Evolutionary conservation across 163 green algal genomes (phyloP).

Genomic region (Chlorella variabilis): DNA sequence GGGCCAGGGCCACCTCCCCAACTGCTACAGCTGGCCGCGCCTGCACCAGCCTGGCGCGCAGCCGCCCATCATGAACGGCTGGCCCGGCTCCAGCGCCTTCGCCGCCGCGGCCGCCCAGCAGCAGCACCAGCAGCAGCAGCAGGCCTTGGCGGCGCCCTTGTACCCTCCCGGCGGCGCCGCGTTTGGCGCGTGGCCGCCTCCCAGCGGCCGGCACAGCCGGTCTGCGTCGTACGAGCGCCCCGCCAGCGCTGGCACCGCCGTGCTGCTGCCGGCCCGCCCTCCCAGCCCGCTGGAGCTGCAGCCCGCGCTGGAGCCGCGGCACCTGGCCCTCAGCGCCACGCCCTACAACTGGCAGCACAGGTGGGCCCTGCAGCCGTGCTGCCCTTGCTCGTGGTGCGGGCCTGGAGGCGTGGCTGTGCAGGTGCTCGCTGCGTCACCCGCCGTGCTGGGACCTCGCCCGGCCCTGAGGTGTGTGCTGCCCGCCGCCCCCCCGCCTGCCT

Average conservation of each 20-base stretch:
- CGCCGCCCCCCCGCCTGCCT: background rate
- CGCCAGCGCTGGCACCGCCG: background rate
- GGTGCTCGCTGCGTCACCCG: too few relatives aligned
- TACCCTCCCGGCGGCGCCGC: background rate
- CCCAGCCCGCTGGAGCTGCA: constrained; percentile 13
- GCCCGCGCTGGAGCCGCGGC: background rate
- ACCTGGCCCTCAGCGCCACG: constrained; percentile 7
- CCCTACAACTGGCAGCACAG: constrained; percentile 47
- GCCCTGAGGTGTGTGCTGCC: background rate
- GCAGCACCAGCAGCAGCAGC: constrained; percentile 2
- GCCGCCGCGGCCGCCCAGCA: background rate
- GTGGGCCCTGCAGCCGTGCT: background rate
- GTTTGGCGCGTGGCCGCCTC: background rate
- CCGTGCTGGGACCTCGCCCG: too few relatives aligned
- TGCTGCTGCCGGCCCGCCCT: background rate
- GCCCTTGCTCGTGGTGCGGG: too few relatives aligned
- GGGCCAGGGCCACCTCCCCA: background rate
- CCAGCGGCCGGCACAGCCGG: constrained; percentile 9
- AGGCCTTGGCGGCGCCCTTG: background rate
- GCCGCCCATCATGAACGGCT: background rate
- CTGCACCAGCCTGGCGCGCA: constrained; percentile 17
- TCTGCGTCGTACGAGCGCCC: background rate
- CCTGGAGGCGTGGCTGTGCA: too few relatives aligned
- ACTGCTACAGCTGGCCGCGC: constrained; percentile 12
- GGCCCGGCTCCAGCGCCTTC: background rate